Evolutionary conservation across 176 grass and related monocot species (phyloP), one percentile per base, ranked within the genome.

Genomic region (Oryza punctata): DNA sequence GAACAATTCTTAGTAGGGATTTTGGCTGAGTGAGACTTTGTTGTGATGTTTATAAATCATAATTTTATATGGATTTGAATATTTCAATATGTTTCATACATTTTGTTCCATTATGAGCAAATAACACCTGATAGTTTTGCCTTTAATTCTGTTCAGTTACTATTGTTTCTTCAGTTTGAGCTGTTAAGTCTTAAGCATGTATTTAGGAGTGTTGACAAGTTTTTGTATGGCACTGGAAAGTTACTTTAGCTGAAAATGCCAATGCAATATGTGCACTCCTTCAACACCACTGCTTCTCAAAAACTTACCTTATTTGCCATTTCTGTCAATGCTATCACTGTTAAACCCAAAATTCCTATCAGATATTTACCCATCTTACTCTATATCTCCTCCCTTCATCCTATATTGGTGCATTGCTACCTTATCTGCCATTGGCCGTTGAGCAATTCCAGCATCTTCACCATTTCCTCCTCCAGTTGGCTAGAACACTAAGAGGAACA

Each of bases 81-180:
- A 27, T 57, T 66, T 69, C 71, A 27, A 29, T 59, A 64, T 77
- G 43, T 60, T 71, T 26, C 13, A 18, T 41, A 63, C 8, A 70
- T 41, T 40, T 76, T 71, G 29, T 60, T 76, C 41, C 24, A 30
- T 10, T 12, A 63, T 4, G n/a, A 32, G 25, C 29, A 72, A 70
- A 83, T 69, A 71, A 66, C 43, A 76, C 82, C 44, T 60, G 40
- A 75, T 71, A 78, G 69, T 78, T 78, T 45, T 65, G 77, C 52
- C 19, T 57, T 77, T 27, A 8, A 33, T 45, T 44, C 15, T 72
- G 66, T 28, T 67, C 5, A 49, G n/a, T 78, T 82, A 47, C 12
- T 35, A 74, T 47, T 66, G 60, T 68, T 72, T 67, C 50, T 28
- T 65, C 66, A 72, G 50, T 69, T 26, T 82, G 10, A 35, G 45